Evolutionary conservation across 192 early-diverging fungal genomes (phyloP).

Genomic region (Borealophlyctis nickersoniae): DNA sequence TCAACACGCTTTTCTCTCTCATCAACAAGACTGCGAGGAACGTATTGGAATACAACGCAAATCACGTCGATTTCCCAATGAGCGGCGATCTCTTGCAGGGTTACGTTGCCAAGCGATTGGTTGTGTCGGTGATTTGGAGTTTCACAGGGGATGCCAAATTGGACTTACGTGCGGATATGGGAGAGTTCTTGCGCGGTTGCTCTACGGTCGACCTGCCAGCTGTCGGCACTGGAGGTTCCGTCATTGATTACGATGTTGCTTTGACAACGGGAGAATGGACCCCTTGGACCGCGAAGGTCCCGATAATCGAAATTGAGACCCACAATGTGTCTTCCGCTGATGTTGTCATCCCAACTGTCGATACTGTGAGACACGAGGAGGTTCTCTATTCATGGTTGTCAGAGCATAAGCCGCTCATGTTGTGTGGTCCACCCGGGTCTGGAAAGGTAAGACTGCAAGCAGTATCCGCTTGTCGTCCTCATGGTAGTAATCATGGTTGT

Average conservation of each 20-base stretch:
- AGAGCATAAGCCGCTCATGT: constrained; percentile 89
- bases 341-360: constrained; percentile 95
- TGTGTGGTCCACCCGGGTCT: constrained; percentile 98
- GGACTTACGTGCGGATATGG: constrained; percentile 67
- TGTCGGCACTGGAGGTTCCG: constrained; percentile 37
- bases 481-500: constrained; percentile 2
- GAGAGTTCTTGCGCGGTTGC: constrained; percentile 74
- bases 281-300: constrained; percentile 87
- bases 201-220: constrained; percentile 75
- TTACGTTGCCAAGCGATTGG: constrained; percentile 80
- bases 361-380: constrained; percentile 96
- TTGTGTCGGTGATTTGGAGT: constrained; percentile 87
- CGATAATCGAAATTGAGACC: constrained; percentile 91
- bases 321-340: constrained; percentile 84
- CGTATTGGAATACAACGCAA: constrained; percentile 84
- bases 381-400: constrained; percentile 93
- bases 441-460: constrained; percentile 62
- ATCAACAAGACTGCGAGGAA: constrained; percentile 81
- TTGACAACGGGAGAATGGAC: constrained; percentile 81
- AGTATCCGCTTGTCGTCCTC: neutral
- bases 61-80: constrained; percentile 96
- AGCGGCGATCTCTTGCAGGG: constrained; percentile 66
- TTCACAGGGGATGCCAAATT: constrained; percentile 86
- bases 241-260: constrained; percentile 90
- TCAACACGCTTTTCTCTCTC: constrained; percentile 86